A percentile compares a stretch with the other conserved stretches of the same genome.
phyloP scores from a whole-genome alignment of 768 basidiomycete species.

The Serendipita sp. region DNA sequence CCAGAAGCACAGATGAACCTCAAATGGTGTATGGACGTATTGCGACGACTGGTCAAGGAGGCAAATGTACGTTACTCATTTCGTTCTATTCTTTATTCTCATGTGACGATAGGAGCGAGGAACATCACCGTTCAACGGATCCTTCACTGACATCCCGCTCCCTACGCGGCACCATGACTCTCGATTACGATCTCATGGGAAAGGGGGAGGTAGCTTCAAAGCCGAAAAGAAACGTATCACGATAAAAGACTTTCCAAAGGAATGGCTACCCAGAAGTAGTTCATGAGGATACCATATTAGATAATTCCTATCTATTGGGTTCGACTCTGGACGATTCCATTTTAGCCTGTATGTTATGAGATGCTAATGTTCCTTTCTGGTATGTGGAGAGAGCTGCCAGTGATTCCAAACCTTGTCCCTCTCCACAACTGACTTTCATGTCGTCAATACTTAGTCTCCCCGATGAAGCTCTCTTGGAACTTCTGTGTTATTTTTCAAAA shows the following conservation, averaged over 20 bases:
- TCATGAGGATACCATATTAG: not conserved
- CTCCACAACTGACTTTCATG: not conserved
- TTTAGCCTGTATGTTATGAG: not conserved
- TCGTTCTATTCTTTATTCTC: not conserved
- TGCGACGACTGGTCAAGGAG: constrained; percentile 61
- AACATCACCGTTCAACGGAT: constrained; percentile 15
- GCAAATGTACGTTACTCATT: constrained; percentile 54
- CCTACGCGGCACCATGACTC: constrained; percentile 68
- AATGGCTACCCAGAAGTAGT: constrained; percentile 40
- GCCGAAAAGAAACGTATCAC: constrained; percentile 41
- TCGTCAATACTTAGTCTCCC: not conserved
- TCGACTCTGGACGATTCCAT: not conserved
- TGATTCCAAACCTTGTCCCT: not conserved
- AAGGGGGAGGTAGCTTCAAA: constrained; percentile 48
- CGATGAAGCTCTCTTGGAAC: not conserved
- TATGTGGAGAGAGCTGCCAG: too few species aligned
- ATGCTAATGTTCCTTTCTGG: too few species aligned
- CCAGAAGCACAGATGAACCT: constrained; percentile 71
- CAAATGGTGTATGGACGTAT: constrained; percentile 80
- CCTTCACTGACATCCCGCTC: constrained; percentile 53
- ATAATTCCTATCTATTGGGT: not conserved
- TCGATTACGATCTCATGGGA: constrained; percentile 52
- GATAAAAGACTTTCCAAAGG: constrained; percentile 64
- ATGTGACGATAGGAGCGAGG: constrained; percentile 3
- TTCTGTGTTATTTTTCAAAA: not conserved